Base-by-base conservation (phyloP, 352 stramenopile species). In the Globisporangium cystogenes region DNA sequence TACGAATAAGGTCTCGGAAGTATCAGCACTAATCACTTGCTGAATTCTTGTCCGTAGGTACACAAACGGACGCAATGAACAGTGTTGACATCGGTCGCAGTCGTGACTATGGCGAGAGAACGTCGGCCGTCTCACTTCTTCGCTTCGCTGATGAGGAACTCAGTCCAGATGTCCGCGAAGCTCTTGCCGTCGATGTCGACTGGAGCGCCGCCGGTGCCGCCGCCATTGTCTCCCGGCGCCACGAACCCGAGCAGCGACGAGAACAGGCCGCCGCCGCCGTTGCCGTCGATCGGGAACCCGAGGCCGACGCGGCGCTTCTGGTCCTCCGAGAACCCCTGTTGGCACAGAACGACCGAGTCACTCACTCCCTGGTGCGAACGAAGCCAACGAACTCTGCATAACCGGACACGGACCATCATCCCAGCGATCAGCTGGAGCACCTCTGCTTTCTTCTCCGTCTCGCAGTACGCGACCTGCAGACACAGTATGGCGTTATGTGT, bases 371-470 rank as follows among this genome's bases (percentile, higher is more conserved):
- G 1, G 0, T 24, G 20, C 15, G 37, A 11, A 7, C 29, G 29
- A 33, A 33, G 10, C 29, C 3, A 33, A 7, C 8, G n/a, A 11
- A 10, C n/a, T 21, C n/a, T 18, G 1, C 16, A 27, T 12, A 33
- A 3, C 1, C 15, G 35, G 7, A 31, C 7, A 61, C 60, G 42
- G 39, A 85, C 74, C 80, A 91, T 86, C 62, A 91, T 89, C 8
- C 76, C 58, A 1, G 80, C 72, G 53, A 91, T 91, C 12, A 91
- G 59, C 48, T 82, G 69, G 21, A 89, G 57, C 31, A 91, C 68
- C 45, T 91, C 77, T 12, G 68, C 57, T 57, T 88, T 91, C 55
- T 86, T 86, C 47, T 77, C 67, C 24, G 72, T 86, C 47, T 86
- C 75, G 7, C 78, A 59, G n/a, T 89, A 91, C 35, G 80, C 74